Evolutionary conservation across 371 early-diverging fungal species (phyloP), one percentile per base, ranked within the genome.

Genomic region (Cokeromyces recurvatus): DNA sequence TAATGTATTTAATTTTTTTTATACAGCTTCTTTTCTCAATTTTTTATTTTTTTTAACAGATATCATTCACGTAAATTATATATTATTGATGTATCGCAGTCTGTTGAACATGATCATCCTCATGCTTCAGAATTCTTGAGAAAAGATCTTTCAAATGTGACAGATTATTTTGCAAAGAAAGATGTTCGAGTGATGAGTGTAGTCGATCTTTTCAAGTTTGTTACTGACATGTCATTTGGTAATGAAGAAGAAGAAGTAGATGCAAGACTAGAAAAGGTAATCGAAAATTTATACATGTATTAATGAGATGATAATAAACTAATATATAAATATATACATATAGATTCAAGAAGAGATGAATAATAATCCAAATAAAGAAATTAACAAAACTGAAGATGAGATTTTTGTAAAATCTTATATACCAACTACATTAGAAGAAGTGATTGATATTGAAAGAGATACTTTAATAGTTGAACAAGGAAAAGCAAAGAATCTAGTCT

Each of bases 101-200:
- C 97, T 2, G 99, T 99, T 9, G 99, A 99, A 59, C 97, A 92
- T 59, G 95, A 95, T 62, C 99, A 99, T 64, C 98, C 98, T n/a
- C 92, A 96, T 58, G 96, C 99, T 2, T 79, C 95, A 23, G 95
- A 94, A 55, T 99, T 99, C 65, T 79, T 99, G 46, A 79, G 97
- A 24, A 95, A 92, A 68, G 99, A 99, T 71, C 85, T 94, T 59
- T 68, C 83, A 34, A 99, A 99, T 64, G 87, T 98, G n/a, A 91
- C 90, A 35, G 95, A 91, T 46, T 99, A 86, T 66, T 99, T 99
- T 79, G 66, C 83, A 21, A 87, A 86, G 51, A 83, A 87, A 53
- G 88, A 79, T 8, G 92, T 92, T 0, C 74, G 74, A 7, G 81
- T 90, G 14, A 85, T 96, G 84, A 84, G 86, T 20, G 56, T 92